These are phyloP conservation scores for Penicillium antarcticum DNA, from an alignment of 495 filamentous ascomycete species.

Conservation along the genomic window DNA sequence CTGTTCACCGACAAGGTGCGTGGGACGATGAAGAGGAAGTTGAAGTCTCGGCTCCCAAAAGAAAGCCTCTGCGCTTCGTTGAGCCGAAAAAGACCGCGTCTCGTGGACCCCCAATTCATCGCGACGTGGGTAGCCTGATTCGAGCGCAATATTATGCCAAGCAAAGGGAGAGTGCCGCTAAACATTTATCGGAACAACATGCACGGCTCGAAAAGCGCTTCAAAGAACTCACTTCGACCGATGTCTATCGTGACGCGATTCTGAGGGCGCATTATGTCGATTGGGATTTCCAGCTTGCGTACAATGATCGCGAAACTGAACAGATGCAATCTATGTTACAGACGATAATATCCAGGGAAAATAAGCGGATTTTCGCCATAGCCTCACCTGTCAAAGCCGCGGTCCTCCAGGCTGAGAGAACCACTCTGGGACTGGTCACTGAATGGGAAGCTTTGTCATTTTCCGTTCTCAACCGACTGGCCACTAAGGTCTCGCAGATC, in stretches of 20 bases:
- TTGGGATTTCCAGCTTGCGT: too few relatives aligned
- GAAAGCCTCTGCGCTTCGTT: too few relatives aligned
- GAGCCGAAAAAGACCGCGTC: background rate
- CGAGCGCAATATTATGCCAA: background rate
- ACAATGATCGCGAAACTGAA: too few relatives aligned
- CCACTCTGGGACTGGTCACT: background rate
- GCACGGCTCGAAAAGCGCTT: too few relatives aligned
- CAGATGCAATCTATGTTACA: background rate
- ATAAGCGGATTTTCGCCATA: background rate
- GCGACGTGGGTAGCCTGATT: background rate
- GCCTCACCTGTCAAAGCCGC: background rate
- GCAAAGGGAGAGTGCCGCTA: too few relatives aligned
- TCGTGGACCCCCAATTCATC: background rate
- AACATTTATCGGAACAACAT: too few relatives aligned
- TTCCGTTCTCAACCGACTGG: background rate
- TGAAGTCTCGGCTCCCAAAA: background rate
- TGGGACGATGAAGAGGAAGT: slow-evolving; percentile 5
- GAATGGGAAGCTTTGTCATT: background rate
- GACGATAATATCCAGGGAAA: background rate
- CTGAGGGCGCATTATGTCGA: too few relatives aligned
- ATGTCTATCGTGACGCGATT: too few relatives aligned
- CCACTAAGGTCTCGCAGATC: background rate
- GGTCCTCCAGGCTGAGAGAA: background rate
- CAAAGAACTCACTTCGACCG: too few relatives aligned
- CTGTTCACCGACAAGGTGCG: background rate